phyloP scores from a whole-genome alignment of 2,329 filamentous ascomycete genomes.

The Zasmidium citrigriseum region DNA sequence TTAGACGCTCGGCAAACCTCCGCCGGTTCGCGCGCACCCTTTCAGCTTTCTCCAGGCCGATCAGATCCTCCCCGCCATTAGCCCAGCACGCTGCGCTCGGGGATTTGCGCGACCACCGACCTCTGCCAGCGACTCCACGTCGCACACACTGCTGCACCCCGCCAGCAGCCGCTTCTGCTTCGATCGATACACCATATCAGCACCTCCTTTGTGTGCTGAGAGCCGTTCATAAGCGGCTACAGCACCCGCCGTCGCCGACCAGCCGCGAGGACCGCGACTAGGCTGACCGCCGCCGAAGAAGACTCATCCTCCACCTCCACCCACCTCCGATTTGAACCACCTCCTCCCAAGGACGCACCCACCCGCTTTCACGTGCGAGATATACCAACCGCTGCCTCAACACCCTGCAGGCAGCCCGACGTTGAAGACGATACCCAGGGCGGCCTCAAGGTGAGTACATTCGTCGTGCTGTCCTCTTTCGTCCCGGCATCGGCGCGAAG shows the following conservation, averaged over 20 bases:
- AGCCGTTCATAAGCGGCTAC: slow-evolving; percentile 7
- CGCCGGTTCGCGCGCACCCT: neutral
- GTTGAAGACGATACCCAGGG: neutral
- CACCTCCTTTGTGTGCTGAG: slow-evolving; percentile 5
- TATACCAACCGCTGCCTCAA: slow-evolving; percentile 9
- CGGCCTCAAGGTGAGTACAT: slow-evolving; percentile 1
- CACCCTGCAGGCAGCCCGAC: slow-evolving; percentile 6
- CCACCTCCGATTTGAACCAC: neutral
- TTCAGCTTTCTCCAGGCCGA: neutral
- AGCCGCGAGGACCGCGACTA: neutral
- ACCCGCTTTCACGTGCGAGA: slow-evolving; percentile 9
- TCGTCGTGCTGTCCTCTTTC: neutral
- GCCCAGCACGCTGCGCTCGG: neutral
- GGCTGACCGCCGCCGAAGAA: neutral
- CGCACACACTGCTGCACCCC: slow-evolving; percentile 10
- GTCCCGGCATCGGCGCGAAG: slow-evolving; percentile 9
- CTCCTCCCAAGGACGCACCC: neutral
- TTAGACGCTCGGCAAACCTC: slow-evolving; percentile 11
- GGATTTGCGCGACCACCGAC: neutral
- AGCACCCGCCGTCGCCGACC: neutral
- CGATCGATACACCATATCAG: slow-evolving; percentile 4
- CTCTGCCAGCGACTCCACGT: slow-evolving; percentile 17
- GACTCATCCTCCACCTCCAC: neutral
- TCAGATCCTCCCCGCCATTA: slow-evolving; percentile 16
- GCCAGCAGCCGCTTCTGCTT: neutral